phyloP scores from a whole-genome alignment of 177 flowering plant species.

The Vitis hybrid region DNA sequence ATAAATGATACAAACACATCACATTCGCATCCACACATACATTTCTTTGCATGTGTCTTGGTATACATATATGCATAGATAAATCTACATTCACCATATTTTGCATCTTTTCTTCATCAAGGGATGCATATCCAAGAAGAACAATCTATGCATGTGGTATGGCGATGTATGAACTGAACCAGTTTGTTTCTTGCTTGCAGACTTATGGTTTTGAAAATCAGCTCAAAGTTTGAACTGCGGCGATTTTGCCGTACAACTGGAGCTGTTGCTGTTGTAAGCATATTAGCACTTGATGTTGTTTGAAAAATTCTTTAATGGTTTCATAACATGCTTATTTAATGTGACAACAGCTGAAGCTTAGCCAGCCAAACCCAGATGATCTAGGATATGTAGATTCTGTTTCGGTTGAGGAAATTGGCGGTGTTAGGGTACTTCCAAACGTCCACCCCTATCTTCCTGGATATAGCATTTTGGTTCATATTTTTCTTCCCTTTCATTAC shows the following conservation, averaged over 20 bases:
- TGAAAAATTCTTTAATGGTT: background rate
- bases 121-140: no score
- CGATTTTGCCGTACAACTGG: constrained; percentile 97
- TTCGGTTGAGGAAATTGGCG: constrained; percentile 97
- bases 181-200: constrained; percentile 36
- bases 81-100: no score
- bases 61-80: no score
- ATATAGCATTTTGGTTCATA: background rate
- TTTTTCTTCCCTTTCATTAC: background rate
- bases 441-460: background rate
- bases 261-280: constrained; percentile 73
- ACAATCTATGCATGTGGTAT: no score
- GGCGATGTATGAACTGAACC: no score
- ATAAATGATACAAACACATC: no score
- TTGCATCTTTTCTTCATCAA: no score
- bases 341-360: constrained; percentile 80
- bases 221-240: constrained; percentile 91
- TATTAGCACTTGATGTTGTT: background rate
- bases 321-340: constrained; percentile 8
- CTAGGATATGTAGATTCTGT: constrained; percentile 87
- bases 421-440: constrained; percentile 60
- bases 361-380: constrained; percentile 84
- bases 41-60: no score
- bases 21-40: no score
- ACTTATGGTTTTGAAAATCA: constrained; percentile 91